A percentile compares a stretch with the other conserved stretches of the same genome.
phyloP scores from a whole-genome alignment of 768 basidiomycete genomes.

The Lactifluus volemus region DNA sequence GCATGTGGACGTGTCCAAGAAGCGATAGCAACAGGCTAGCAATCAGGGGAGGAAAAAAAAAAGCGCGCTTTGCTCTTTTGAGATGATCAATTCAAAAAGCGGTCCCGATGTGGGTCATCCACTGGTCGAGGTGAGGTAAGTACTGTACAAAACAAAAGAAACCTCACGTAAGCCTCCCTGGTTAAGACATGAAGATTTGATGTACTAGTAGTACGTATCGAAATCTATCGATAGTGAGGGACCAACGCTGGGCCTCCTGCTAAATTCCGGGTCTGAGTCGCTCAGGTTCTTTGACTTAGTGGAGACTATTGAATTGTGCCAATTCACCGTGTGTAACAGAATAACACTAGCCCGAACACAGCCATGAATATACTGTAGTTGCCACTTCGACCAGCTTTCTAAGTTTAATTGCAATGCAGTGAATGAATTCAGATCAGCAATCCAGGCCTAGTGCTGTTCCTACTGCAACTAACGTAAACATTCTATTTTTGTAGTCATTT shows the following conservation, averaged over 20 bases:
- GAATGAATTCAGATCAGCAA: not conserved
- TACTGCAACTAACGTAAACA: not conserved
- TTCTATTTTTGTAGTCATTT: not conserved
- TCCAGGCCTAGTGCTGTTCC: not conserved
- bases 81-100: not conserved
- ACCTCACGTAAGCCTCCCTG: not conserved
- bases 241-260: not conserved
- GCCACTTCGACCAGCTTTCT: not conserved
- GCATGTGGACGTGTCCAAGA: not conserved
- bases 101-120: not conserved
- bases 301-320: too few relatives aligned
- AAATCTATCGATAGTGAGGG: conserved; percentile 6
- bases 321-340: too few relatives aligned
- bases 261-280: not conserved
- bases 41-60: not conserved
- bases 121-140: conserved; percentile 1
- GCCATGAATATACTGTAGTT: not conserved
- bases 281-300: too few relatives aligned
- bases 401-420: not conserved
- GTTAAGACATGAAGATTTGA: not conserved
- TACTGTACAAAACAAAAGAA: not conserved
- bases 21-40: conserved; percentile 1
- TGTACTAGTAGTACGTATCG: not conserved
- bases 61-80: not conserved
- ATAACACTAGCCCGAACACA: too few relatives aligned